phyloP scores from a whole-genome alignment of 495 filamentous ascomycete species.

The Ascodesmis nigricans region DNA sequence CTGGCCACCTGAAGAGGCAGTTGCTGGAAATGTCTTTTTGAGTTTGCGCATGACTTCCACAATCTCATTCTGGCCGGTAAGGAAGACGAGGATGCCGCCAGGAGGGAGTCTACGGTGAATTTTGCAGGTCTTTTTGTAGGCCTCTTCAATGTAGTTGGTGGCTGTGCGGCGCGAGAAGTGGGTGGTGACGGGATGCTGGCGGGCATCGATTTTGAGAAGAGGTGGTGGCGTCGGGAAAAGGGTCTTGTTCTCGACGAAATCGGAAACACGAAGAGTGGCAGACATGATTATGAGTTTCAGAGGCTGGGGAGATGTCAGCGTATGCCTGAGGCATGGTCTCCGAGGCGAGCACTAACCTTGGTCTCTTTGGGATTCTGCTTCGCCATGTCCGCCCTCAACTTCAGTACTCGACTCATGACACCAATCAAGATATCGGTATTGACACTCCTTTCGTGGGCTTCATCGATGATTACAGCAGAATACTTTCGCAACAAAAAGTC shows the following conservation, averaged over 20 bases:
- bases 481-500: constrained; percentile 88
- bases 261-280: constrained; percentile 71
- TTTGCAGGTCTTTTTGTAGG: constrained; percentile 64
- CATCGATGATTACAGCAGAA: constrained; percentile 82
- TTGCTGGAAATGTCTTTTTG: constrained; percentile 46
- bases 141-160: constrained; percentile 73
- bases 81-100: constrained; percentile 77
- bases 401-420: constrained; percentile 81
- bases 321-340: constrained; percentile 1
- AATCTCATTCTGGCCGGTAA: constrained; percentile 91
- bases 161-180: constrained; percentile 73
- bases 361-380: constrained; percentile 30
- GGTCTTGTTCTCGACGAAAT: constrained; percentile 63
- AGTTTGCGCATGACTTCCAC: constrained; percentile 50
- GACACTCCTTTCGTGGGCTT: constrained; percentile 91
- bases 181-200: constrained; percentile 70
- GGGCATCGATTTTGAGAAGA: constrained; percentile 75
- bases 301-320: constrained; percentile 29
- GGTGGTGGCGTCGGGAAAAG: constrained; percentile 68
- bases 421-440: constrained; percentile 96
- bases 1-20: no score
- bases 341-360: constrained; percentile 16
- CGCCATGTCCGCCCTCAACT: constrained; percentile 43
- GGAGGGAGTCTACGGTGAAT: constrained; percentile 81
- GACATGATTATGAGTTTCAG: constrained; percentile 97